Conservation (phyloP, 148 eudicot species). For the Chenopodium album region DNA sequence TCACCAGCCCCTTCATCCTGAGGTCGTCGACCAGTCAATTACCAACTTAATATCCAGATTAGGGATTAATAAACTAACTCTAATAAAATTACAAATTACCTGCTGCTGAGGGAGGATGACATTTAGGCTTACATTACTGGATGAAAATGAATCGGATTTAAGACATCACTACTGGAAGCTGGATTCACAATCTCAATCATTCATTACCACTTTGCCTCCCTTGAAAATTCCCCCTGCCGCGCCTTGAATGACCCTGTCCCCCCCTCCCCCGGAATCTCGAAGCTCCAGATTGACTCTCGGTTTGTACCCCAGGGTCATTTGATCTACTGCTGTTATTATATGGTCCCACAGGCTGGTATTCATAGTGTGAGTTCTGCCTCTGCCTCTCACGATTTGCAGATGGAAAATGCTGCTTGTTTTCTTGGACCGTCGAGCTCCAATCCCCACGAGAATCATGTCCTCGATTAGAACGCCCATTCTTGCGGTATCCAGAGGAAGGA, state of each 20-base stretch:
- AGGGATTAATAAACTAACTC: background rate
- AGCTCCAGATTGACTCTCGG: constrained; percentile 42
- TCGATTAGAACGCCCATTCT: constrained; percentile 39
- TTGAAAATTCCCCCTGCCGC: constrained; percentile 41
- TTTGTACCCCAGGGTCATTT: constrained; percentile 42
- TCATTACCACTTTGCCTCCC: constrained; percentile 29
- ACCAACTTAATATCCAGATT: background rate
- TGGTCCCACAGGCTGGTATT: constrained; percentile 80
- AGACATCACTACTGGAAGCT: background rate
- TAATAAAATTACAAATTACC: constrained; percentile 9
- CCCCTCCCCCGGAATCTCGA: constrained; percentile 61
- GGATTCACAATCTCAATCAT: constrained; percentile 2
- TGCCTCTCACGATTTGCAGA: constrained; percentile 55
- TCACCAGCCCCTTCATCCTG: constrained; percentile 17
- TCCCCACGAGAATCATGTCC: constrained; percentile 62
- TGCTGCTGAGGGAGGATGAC: constrained; percentile 9
- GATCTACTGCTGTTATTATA: constrained; percentile 37
- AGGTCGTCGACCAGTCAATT: constrained; percentile 4
- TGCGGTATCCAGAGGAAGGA: constrained; percentile 48
- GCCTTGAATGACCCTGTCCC: constrained; percentile 56
- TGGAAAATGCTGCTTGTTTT: constrained; percentile 43
- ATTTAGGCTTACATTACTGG: constrained; percentile 14
- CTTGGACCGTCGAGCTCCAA: constrained; percentile 41
- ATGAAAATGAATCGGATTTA: constrained; percentile 1
- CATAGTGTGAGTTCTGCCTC: constrained; percentile 60